Percentiles rank a stretch among this genome's conserved stretches.
phyloP scores from a whole-genome alignment of 1,284 basidiomycete species.

The Sanghuangporus weigelae region DNA sequence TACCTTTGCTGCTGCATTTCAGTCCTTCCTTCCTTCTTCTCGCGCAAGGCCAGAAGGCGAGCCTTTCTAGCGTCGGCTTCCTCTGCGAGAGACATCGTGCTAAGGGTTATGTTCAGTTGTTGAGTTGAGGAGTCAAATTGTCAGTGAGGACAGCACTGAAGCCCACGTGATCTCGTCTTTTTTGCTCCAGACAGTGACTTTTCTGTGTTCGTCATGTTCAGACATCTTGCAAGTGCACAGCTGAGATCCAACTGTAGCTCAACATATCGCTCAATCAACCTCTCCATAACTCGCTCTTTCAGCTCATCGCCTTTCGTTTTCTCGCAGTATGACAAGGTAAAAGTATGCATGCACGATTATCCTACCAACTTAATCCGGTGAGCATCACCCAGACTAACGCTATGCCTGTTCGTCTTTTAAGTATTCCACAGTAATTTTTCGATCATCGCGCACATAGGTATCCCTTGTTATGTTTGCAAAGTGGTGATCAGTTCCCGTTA shows the following conservation, averaged over 20 bases:
- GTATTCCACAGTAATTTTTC: conserved; percentile 77
- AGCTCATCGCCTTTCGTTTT: background rate
- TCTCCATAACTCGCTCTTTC: background rate
- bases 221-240: too few relatives aligned
- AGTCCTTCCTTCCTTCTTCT: conserved; percentile 61
- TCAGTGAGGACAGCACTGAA: too few relatives aligned
- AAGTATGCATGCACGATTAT: conserved; percentile 61
- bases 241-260: background rate
- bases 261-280: background rate
- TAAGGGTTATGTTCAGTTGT: background rate
- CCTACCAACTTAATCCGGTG: conserved; percentile 75
- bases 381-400: conserved; percentile 18
- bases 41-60: conserved; percentile 76
- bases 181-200: too few relatives aligned
- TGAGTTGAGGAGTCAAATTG: too few relatives aligned
- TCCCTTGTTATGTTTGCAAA: conserved; percentile 8
- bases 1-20: conserved; percentile 26
- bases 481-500: background rate
- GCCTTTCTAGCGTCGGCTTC: conserved; percentile 84
- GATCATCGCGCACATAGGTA: conserved; percentile 91
- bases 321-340: background rate
- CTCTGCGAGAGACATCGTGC: conserved; percentile 72
- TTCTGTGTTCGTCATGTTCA: too few relatives aligned
- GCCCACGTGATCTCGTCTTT: too few relatives aligned
- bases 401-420: conserved; percentile 1